A percentile compares a stretch with the other conserved stretches of the same genome.
Evolutionary conservation across 805 yeast species (phyloP).

Genomic region (Ogataea kodamae): DNA sequence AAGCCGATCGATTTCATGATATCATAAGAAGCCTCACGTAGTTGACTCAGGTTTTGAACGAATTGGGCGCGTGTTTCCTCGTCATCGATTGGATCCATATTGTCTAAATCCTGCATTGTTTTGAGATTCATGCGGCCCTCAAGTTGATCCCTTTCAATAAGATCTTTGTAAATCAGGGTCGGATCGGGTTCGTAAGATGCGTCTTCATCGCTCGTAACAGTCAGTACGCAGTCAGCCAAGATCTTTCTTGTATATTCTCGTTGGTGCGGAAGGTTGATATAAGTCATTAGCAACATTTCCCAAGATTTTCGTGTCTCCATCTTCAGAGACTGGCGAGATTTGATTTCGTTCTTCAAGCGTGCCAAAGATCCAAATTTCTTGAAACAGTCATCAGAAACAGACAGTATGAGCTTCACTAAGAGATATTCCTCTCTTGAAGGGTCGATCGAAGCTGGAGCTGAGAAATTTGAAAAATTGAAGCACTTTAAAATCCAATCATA

Average conservation of each 20-base stretch:
- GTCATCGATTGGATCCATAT: constrained; percentile 72
- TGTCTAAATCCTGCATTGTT: constrained; percentile 24
- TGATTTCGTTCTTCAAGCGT: constrained; percentile 26
- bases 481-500: constrained; percentile 36
- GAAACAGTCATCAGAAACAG: constrained; percentile 42
- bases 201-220: constrained; percentile 44
- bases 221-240: constrained; percentile 37
- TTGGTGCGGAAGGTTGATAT: constrained; percentile 47
- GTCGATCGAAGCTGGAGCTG: constrained; percentile 15
- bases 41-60: constrained; percentile 65
- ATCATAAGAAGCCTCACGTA: constrained; percentile 69
- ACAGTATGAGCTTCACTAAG: constrained; percentile 54
- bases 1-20: constrained; percentile 50
- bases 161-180: constrained; percentile 42
- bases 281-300: constrained; percentile 42
- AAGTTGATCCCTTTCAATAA: constrained; percentile 37
- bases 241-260: constrained; percentile 41
- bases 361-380: constrained; percentile 20
- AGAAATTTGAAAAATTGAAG: constrained; percentile 26
- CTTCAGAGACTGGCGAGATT: constrained; percentile 21
- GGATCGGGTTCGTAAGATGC: constrained; percentile 83
- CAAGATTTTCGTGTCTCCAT: constrained; percentile 33
- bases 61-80: constrained; percentile 67
- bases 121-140: constrained; percentile 27
- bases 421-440: constrained; percentile 70